Evolutionary conservation across 805 yeast species (phyloP).

Genomic region (Candida quercuum): DNA sequence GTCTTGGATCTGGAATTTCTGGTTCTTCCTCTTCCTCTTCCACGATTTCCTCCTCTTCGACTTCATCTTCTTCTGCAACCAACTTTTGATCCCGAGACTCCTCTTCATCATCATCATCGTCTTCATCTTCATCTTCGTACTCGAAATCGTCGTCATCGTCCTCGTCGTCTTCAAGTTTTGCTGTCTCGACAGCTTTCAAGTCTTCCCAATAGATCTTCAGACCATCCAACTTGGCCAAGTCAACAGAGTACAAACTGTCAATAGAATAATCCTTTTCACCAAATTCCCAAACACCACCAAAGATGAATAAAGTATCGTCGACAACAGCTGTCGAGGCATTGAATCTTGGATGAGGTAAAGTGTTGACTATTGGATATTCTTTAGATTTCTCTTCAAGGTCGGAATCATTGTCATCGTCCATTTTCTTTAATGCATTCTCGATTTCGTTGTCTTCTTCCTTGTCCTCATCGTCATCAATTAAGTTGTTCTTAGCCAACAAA

Average conservation of each 20-base stretch:
- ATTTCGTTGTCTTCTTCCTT: constrained; percentile 35
- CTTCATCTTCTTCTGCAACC: constrained; percentile 41
- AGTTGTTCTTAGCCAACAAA: constrained; percentile 67
- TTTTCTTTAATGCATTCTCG: constrained; percentile 43
- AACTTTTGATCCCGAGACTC: constrained; percentile 34
- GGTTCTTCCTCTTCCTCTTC: constrained; percentile 56
- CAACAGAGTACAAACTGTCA: constrained; percentile 83
- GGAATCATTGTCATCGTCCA: constrained; percentile 25
- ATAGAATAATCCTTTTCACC: constrained; percentile 83
- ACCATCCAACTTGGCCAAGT: constrained; percentile 83
- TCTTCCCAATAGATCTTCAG: constrained; percentile 89
- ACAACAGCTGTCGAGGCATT: constrained; percentile 81
- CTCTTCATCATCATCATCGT: constrained; percentile 55
- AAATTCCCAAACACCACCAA: constrained; percentile 85
- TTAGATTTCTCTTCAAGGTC: constrained; percentile 4
- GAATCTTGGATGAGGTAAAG: constrained; percentile 84
- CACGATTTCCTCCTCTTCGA: constrained; percentile 65
- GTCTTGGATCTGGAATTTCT: constrained; percentile 83
- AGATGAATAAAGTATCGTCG: constrained; percentile 78
- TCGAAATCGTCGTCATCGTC: constrained; percentile 66
- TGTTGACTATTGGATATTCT: constrained; percentile 41
- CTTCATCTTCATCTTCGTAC: constrained; percentile 64
- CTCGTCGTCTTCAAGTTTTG: constrained; percentile 43
- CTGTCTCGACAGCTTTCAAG: constrained; percentile 46
- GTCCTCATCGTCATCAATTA: constrained; percentile 39